A percentile compares a stretch with the other conserved stretches of the same genome.
phyloP scores from a whole-genome alignment of 129 eudicot genomes.

The Artemisia annua region DNA sequence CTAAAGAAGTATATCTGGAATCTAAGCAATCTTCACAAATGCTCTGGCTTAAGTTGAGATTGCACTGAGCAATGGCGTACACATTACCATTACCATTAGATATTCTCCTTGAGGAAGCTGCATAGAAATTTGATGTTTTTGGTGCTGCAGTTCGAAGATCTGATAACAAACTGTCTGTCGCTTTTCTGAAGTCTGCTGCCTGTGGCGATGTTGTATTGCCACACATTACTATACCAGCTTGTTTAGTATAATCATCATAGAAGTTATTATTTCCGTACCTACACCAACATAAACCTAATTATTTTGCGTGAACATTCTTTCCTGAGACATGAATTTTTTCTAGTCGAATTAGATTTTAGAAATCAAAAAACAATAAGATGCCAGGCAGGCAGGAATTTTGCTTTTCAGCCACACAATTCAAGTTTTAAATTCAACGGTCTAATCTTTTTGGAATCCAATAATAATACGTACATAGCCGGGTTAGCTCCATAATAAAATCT shows the following conservation, averaged over 20 bases:
- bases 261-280: slow-evolving; percentile 46
- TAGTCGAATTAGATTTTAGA: neutral
- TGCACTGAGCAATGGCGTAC: slow-evolving; percentile 50
- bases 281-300: slow-evolving; percentile 1
- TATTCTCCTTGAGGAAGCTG: slow-evolving; percentile 32
- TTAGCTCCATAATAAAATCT: too few relatives aligned
- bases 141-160: slow-evolving; percentile 50
- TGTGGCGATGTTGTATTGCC: slow-evolving; percentile 25
- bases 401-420: too few relatives aligned
- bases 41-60: slow-evolving; percentile 38
- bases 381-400: too few relatives aligned
- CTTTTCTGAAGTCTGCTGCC: slow-evolving; percentile 31
- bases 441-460: too few relatives aligned
- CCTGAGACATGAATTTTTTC: neutral
- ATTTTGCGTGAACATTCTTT: neutral
- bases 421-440: too few relatives aligned
- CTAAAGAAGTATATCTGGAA: slow-evolving; percentile 32
- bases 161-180: slow-evolving; percentile 29
- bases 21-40: slow-evolving; percentile 52
- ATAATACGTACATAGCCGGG: too few relatives aligned
- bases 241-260: slow-evolving; percentile 7
- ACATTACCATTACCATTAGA: slow-evolving; percentile 20
- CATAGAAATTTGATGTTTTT: slow-evolving; percentile 41
- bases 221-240: slow-evolving; percentile 21
- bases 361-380: neutral